Base-by-base conservation (phyloP, 495 filamentous ascomycete genomes). In the Filosporella fistucella region DNA sequence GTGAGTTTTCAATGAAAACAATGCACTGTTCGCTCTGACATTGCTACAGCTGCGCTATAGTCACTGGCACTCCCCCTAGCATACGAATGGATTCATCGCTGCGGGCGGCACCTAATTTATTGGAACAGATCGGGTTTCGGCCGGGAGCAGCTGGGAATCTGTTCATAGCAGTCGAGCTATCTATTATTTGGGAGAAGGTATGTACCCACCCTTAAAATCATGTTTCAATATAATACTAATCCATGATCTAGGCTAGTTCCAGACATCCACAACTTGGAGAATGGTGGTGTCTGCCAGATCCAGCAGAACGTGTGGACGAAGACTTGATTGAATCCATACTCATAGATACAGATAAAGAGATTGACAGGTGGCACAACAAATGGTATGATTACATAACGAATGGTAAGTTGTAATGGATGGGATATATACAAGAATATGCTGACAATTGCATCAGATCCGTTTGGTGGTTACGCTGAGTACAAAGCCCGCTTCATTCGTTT, bases 21-120 rank as follows among this genome's bases (percentile, higher is more conserved):
- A 8, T 37, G 8, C 7, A 7, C 34, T 9, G 7, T 17, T 12
- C 14, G 34, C 8, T 9, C 34, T 37, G 8, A 37, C 34, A 37
- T 9, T 10, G 7, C 18, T 10, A 16, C 16, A 37, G 34, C 43
- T 35, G 16, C 13, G 39, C 45, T n/a, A 41, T 48, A 17, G 36
- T 48, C 1, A 40, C 29, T 21, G 36, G 45, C 20, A 48, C 45
- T n/a, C 45, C 35, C 23, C 45, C 45, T 20, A 48, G 45, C 22
- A 40, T 48, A 21, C 35, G 35, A 5, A 30, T 41, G 2, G 45
- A 48, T 22, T 39, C 35, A 8, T 23, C 45, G 20, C 16, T 40
- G 6, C 34, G 36, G 13, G 35, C 26, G 14, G 21, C 23, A 1
- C 23, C 34, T 1, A 2, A 7, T 1, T 26, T 48, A n/a, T n/a